Evolutionary conservation across 2,329 filamentous ascomycete genomes (phyloP).

Genomic region (Cytospora schulzeri): DNA sequence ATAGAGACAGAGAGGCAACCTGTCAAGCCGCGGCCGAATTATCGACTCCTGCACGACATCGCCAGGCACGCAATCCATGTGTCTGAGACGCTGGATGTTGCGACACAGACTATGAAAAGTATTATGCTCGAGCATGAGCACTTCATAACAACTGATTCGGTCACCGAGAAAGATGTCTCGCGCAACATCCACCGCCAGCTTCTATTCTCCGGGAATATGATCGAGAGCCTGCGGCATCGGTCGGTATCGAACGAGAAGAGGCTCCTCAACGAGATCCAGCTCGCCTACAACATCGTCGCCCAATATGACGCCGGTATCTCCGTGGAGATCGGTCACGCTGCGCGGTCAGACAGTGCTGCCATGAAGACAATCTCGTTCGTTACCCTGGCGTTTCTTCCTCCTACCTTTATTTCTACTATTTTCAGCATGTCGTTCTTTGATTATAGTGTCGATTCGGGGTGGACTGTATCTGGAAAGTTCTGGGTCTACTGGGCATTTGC

Average conservation of each 20-base stretch:
- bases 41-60: constrained; percentile 43
- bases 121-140: constrained; percentile 34
- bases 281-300: constrained; percentile 49
- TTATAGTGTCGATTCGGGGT: constrained; percentile 30
- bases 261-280: constrained; percentile 57
- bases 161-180: too few species aligned
- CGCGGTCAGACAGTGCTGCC: constrained; percentile 48
- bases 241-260: constrained; percentile 45
- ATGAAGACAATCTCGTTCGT: constrained; percentile 43
- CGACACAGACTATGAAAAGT: constrained; percentile 35
- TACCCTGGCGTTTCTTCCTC: constrained; percentile 36
- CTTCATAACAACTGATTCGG: too few species aligned
- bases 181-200: constrained; percentile 34
- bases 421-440: constrained; percentile 51
- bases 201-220: constrained; percentile 37
- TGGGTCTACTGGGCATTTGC: constrained; percentile 38
- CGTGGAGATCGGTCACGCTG: constrained; percentile 43
- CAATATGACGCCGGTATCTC: constrained; percentile 44
- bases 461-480: constrained; percentile 35
- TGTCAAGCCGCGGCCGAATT: constrained; percentile 34
- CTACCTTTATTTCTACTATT: constrained; percentile 52
- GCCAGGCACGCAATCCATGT: constrained; percentile 48
- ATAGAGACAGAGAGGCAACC: constrained; percentile 34
- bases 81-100: constrained; percentile 44
- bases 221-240: constrained; percentile 40